A percentile compares a stretch with the other conserved stretches of the same genome.
Conservation (phyloP, 208 protist species). For the Trypanosoma theileri region DNA sequence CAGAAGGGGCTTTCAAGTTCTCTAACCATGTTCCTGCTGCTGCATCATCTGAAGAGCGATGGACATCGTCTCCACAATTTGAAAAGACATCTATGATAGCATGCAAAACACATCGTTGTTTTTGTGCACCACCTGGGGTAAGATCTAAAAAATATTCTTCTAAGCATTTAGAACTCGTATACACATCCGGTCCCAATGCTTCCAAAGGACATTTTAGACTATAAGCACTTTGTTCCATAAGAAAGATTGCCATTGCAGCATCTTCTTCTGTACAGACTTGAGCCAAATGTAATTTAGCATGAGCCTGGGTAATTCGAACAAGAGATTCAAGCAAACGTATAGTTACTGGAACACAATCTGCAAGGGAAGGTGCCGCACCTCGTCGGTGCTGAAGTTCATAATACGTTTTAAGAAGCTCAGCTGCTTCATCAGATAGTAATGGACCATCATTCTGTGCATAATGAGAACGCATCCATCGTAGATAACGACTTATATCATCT, state of each 20-base stretch:
- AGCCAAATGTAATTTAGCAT: conserved; percentile 94
- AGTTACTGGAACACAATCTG: conserved; percentile 93
- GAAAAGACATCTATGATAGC: conserved; percentile 63
- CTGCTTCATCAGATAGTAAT: conserved; percentile 64
- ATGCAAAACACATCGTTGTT: conserved; percentile 54
- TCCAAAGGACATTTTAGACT: conserved; percentile 80
- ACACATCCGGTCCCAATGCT: conserved; percentile 54
- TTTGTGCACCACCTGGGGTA: conserved; percentile 28
- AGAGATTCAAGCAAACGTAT: conserved; percentile 95
- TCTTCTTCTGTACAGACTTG: conserved; percentile 72
- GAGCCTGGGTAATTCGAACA: conserved; percentile 93
- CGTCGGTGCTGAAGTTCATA: conserved; percentile 77
- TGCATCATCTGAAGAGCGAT: conserved; percentile 1
- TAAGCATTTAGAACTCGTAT: conserved; percentile 71
- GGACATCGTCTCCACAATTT: conserved; percentile 31
- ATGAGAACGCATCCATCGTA: conserved; percentile 78
- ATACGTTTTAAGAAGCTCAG: conserved; percentile 76
- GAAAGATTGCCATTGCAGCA: conserved; percentile 83
- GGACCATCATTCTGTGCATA: conserved; percentile 68
- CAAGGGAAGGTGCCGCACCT: conserved; percentile 61
- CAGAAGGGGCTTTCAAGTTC: background rate
- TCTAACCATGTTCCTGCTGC: conserved; percentile 12
- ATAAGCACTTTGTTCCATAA: conserved; percentile 87
- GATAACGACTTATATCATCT: conserved; percentile 69
- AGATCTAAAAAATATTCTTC: conserved; percentile 72